phyloP scores from a whole-genome alignment of 1,284 basidiomycete species.

The Lentinula novae-zelandiae region DNA sequence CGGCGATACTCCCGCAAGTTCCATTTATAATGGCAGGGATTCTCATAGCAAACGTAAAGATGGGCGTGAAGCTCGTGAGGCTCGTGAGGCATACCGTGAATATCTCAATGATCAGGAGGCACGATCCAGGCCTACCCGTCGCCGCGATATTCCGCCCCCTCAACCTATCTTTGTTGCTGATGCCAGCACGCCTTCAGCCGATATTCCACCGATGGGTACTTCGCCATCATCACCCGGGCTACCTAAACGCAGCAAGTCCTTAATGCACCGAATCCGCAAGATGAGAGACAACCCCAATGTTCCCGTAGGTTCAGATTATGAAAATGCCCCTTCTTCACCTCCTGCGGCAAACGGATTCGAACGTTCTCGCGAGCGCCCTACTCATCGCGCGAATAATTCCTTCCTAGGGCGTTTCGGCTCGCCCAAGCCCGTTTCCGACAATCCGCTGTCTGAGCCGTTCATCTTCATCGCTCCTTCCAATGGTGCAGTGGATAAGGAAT shows the following conservation, averaged over 20 bases:
- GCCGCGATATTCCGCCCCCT: conserved; percentile 64
- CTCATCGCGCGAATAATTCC: conserved; percentile 67
- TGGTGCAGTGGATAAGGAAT: conserved; percentile 48
- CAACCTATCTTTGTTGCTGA: conserved; percentile 73
- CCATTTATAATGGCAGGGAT: conserved; percentile 61
- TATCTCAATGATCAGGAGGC: conserved; percentile 35
- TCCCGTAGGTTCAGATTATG: conserved; percentile 54
- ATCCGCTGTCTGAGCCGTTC: conserved; percentile 50
- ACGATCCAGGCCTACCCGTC: conserved; percentile 34
- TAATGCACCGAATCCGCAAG: conserved; percentile 81
- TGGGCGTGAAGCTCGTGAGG: conserved; percentile 29
- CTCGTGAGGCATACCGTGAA: conserved; percentile 37
- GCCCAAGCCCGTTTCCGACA: conserved; percentile 27
- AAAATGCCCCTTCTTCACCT: conserved; percentile 37
- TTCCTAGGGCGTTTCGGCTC: conserved; percentile 69
- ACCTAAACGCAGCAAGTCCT: conserved; percentile 71
- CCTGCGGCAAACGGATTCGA: conserved; percentile 33
- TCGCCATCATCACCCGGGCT: conserved; percentile 30
- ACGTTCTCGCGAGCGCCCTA: conserved; percentile 38
- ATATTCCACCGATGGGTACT: conserved; percentile 28
- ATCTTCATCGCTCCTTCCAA: conserved; percentile 58
- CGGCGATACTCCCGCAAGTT: conserved; percentile 57
- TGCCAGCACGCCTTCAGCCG: conserved; percentile 26
- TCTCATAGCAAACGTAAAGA: conserved; percentile 33
- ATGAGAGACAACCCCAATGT: conserved; percentile 81